These are phyloP conservation scores for Dactylellina leptospora DNA, from an alignment of 2,329 filamentous ascomycete species.

Conservation along the genomic window DNA sequence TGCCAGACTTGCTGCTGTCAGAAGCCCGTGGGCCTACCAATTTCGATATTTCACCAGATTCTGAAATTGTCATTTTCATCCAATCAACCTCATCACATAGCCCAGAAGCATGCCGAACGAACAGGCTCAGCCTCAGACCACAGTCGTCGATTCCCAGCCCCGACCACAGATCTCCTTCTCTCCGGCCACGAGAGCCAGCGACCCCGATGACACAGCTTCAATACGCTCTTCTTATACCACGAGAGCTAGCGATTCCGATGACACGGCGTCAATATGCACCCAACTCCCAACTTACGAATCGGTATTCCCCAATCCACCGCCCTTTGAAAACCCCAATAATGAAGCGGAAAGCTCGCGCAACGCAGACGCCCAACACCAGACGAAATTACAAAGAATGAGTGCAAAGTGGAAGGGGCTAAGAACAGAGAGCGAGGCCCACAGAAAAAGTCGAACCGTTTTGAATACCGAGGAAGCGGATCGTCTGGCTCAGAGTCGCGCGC, in stretches of 20 bases:
- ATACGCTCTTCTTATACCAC: no score
- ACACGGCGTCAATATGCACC: not conserved
- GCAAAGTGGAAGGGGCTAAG: slow-evolving; percentile 2
- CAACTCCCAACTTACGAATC: slow-evolving; percentile 10
- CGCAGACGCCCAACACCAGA: not conserved
- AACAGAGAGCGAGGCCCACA: slow-evolving; percentile 2
- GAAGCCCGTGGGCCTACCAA: no score
- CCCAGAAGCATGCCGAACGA: no score
- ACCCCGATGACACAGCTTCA: no score
- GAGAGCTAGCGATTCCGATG: not conserved
- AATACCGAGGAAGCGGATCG: not conserved
- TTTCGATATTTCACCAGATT: no score
- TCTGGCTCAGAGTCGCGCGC: not conserved
- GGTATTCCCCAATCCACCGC: not conserved
- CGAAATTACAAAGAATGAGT: not conserved
- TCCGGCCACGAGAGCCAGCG: no score
- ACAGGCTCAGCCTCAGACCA: no score
- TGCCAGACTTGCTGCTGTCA: no score
- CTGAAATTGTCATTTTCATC: no score
- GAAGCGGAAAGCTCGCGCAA: not conserved
- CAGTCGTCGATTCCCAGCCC: no score
- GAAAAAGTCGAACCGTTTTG: not conserved
- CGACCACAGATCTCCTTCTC: no score
- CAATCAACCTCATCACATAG: no score
- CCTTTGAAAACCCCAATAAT: not conserved